Percentiles rank a stretch among this genome's conserved stretches.
Evolutionary conservation across 352 stramenopile genomes (phyloP).

Genomic region (Phytophthora capsici): DNA sequence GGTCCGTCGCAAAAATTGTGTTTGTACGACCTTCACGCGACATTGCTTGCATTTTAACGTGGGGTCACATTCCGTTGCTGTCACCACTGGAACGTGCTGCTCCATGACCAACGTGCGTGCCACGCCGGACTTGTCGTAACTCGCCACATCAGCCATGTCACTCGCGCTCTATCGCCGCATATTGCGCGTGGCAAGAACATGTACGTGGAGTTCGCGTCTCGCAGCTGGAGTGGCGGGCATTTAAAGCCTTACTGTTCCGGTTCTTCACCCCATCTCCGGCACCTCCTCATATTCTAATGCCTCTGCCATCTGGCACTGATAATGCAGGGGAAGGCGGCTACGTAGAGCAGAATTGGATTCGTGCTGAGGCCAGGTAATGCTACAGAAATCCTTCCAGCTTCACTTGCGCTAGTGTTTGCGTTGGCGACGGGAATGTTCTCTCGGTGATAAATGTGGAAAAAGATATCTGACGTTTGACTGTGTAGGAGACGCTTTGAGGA

Average conservation of each 20-base stretch:
- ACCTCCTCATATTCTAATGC: slow-evolving; percentile 7
- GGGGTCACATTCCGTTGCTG: not conserved
- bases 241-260: not conserved
- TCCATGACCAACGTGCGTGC: slow-evolving; percentile 12
- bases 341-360: slow-evolving; percentile 74
- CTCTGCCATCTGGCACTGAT: slow-evolving; percentile 7
- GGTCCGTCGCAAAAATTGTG: not conserved
- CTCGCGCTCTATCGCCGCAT: slow-evolving; percentile 78
- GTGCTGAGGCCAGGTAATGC: slow-evolving; percentile 59
- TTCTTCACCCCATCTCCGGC: slow-evolving; percentile 5
- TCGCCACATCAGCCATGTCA: slow-evolving; percentile 33
- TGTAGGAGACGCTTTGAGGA: slow-evolving; percentile 69
- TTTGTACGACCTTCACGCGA: not conserved
- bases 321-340: slow-evolving; percentile 65
- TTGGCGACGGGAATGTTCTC: slow-evolving; percentile 13
- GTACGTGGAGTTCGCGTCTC: slow-evolving; percentile 54
- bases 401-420: slow-evolving; percentile 17
- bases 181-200: slow-evolving; percentile 71
- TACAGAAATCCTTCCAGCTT: slow-evolving; percentile 1
- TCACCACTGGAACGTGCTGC: slow-evolving; percentile 27
- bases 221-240: not conserved
- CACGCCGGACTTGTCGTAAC: slow-evolving; percentile 24
- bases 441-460: slow-evolving; percentile 26
- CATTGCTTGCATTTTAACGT: not conserved
- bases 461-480: slow-evolving; percentile 14